Percentiles rank a stretch among this genome's conserved stretches.
Evolutionary conservation across 371 early-diverging fungal species (phyloP).

Genomic region (Neoconidiobolus thromboides): DNA sequence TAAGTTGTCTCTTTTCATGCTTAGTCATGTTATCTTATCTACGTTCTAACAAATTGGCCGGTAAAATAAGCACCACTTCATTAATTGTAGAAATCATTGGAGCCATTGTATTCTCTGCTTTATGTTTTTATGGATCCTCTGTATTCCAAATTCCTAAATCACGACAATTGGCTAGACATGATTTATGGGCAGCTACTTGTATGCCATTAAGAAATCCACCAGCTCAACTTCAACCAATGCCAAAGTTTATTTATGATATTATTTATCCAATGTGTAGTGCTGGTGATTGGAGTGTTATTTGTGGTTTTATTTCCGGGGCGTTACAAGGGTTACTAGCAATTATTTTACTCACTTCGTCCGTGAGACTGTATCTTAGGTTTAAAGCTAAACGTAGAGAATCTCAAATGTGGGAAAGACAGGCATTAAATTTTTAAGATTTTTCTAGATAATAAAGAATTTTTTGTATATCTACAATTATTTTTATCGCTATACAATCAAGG

Average conservation of each 20-base stretch:
- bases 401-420: too few species aligned
- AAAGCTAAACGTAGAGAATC: neutral
- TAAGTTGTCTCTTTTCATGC: neutral
- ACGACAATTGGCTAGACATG: neutral
- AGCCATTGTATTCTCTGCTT: neutral
- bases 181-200: neutral
- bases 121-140: neutral
- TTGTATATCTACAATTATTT: too few species aligned
- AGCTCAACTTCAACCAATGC: neutral
- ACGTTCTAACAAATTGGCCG: neutral
- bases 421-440: too few species aligned
- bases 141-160: neutral
- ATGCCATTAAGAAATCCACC: neutral
- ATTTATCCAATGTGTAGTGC: neutral
- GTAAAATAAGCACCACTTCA: neutral
- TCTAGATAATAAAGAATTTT: too few species aligned
- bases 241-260: neutral
- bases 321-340: neutral
- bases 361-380: neutral
- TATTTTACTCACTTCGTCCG: neutral
- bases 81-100: neutral
- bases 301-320: neutral
- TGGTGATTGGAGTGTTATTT: constrained; percentile 1
- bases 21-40: neutral
- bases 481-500: too few species aligned